A percentile compares a stretch with the other conserved stretches of the same genome.
These are phyloP conservation scores for Tetrapisispora taiwanensis DNA, from an alignment of 805 yeast species.

Conservation along the genomic window DNA sequence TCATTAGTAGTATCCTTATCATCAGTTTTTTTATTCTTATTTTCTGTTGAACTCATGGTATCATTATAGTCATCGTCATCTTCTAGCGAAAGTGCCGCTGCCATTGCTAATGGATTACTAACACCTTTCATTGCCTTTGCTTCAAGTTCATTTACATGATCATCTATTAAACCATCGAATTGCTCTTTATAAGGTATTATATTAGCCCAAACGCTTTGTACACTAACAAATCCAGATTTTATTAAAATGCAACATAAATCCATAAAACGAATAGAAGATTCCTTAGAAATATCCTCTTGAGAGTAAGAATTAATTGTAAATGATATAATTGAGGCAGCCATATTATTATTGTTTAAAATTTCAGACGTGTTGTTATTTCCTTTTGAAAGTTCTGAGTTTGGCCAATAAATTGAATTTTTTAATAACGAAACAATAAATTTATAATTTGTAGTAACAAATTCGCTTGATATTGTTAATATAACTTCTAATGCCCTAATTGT, in stretches of 20 bases:
- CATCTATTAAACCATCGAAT: constrained; percentile 35
- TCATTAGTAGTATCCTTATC: not conserved
- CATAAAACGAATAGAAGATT: constrained; percentile 27
- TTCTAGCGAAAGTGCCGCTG: constrained; percentile 70
- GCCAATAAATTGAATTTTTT: constrained; percentile 60
- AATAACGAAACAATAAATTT: constrained; percentile 42
- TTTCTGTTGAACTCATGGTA: not conserved
- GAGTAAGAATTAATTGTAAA: constrained; percentile 1
- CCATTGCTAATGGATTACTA: constrained; percentile 75
- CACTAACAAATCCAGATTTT: constrained; percentile 55
- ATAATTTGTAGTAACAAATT: constrained; percentile 35
- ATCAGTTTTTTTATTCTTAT: not conserved
- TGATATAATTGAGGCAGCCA: not conserved
- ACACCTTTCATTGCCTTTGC: constrained; percentile 50
- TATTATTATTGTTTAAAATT: too few relatives aligned
- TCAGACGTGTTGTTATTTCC: not conserved
- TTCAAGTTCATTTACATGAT: constrained; percentile 39
- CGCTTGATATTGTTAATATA: constrained; percentile 43
- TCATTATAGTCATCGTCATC: constrained; percentile 50
- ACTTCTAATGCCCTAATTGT: constrained; percentile 60
- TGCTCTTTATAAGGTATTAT: constrained; percentile 43
- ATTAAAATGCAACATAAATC: constrained; percentile 47
- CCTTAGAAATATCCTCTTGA: not conserved
- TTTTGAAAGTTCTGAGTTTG: constrained; percentile 20
- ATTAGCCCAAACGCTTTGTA: constrained; percentile 49